Evolutionary conservation across 1,284 basidiomycete genomes (phyloP).

Genomic region (Irpex sp.): DNA sequence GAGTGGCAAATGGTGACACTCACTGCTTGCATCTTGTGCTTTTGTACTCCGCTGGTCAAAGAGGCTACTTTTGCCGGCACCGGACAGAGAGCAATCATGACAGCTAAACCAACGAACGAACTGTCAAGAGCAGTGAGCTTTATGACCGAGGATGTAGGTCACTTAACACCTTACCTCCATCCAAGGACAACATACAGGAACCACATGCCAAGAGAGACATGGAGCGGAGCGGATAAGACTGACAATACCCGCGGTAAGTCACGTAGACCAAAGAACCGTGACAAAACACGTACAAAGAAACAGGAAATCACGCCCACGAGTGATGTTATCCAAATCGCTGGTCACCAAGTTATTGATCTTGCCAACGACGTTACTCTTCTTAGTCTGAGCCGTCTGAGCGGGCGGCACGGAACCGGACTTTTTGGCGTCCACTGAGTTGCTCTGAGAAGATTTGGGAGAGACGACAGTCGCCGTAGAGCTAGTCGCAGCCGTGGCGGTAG

Average conservation of each 20-base stretch:
- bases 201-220: constrained; percentile 34
- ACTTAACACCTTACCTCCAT: constrained; percentile 33
- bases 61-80: constrained; percentile 38
- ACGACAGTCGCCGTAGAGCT: constrained; percentile 4
- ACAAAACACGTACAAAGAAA: constrained; percentile 20
- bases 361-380: constrained; percentile 37
- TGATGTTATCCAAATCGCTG: constrained; percentile 29
- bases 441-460: constrained; percentile 1
- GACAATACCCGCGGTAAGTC: background rate
- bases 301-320: constrained; percentile 23
- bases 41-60: constrained; percentile 29
- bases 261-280: background rate
- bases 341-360: constrained; percentile 43
- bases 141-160: background rate
- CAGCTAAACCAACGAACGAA: constrained; percentile 47
- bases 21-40: constrained; percentile 31
- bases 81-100: constrained; percentile 54
- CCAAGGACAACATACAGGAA: constrained; percentile 46
- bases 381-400: constrained; percentile 1
- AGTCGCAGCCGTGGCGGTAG: background rate
- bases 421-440: constrained; percentile 5
- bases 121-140: constrained; percentile 31
- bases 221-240: constrained; percentile 32
- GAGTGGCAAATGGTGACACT: background rate
- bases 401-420: constrained; percentile 7